Evolutionary conservation across 208 protist genomes (phyloP).

Genomic region (Leishmania arabica): DNA sequence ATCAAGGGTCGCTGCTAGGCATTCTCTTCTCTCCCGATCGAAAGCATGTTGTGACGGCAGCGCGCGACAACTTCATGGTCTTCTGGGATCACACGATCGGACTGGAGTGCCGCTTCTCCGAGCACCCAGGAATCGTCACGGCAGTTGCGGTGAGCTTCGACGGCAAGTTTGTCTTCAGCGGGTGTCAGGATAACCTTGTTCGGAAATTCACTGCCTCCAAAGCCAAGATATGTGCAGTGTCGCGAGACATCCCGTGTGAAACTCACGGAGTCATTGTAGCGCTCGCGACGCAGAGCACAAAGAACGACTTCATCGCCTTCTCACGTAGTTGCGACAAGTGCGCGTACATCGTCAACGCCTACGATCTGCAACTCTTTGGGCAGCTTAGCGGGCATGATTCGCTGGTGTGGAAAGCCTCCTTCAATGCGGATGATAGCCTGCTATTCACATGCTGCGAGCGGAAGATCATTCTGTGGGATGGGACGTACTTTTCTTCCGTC

Average conservation of each 20-base stretch:
- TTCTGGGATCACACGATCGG: constrained; percentile 61
- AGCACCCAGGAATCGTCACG: constrained; percentile 66
- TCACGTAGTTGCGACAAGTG: constrained; percentile 50
- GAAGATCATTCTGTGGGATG: constrained; percentile 59
- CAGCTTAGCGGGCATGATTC: constrained; percentile 50
- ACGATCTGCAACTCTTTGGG: constrained; percentile 25
- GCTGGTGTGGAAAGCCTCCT: constrained; percentile 53
- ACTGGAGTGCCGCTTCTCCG: constrained; percentile 47
- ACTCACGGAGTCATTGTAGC: constrained; percentile 47
- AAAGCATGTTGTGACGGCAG: constrained; percentile 61
- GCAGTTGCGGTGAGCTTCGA: constrained; percentile 54
- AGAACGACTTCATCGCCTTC: constrained; percentile 45
- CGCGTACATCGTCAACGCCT: constrained; percentile 45
- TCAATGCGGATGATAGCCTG: constrained; percentile 42
- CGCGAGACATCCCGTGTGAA: constrained; percentile 21
- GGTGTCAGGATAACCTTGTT: constrained; percentile 64
- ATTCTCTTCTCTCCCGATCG: constrained; percentile 59
- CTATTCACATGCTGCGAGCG: constrained; percentile 59
- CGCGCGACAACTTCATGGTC: constrained; percentile 47
- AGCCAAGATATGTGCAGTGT: constrained; percentile 31
- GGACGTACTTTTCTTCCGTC: constrained; percentile 25
- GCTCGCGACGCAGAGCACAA: constrained; percentile 51
- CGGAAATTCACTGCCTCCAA: constrained; percentile 46
- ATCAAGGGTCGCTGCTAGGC: constrained; percentile 49
- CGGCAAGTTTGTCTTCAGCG: constrained; percentile 55